phyloP scores from a whole-genome alignment of 192 early-diverging fungal genomes.

The Gigaspora rosea region DNA sequence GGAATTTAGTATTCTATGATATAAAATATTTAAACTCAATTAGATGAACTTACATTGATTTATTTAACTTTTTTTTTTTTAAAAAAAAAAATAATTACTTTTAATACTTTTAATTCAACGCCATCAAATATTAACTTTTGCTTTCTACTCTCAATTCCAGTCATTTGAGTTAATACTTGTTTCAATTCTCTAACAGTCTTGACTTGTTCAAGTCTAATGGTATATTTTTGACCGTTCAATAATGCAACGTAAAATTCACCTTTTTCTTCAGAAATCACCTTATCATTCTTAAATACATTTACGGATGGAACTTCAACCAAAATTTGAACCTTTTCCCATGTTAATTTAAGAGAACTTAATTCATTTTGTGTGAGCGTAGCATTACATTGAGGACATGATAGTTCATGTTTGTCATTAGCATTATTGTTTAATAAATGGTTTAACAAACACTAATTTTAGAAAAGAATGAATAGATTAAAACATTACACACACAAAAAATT shows the following conservation, averaged over 20 bases:
- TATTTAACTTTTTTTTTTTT: no score
- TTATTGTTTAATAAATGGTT: background rate
- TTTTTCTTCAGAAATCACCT: background rate
- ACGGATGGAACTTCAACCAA: background rate
- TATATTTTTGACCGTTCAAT: slow-evolving; percentile 26
- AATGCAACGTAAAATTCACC: slow-evolving; percentile 26
- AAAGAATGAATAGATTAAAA: background rate
- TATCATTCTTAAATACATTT: background rate
- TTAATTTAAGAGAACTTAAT: background rate
- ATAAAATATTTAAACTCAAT: background rate
- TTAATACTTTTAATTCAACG: slow-evolving; percentile 7
- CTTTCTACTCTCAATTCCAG: background rate
- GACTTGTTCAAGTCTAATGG: background rate
- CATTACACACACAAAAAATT: background rate
- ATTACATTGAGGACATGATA: slow-evolving; percentile 12
- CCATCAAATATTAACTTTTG: slow-evolving; percentile 29
- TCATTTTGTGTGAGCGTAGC: background rate
- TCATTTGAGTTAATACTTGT: background rate
- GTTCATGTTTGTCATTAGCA: background rate
- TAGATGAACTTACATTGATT: no score
- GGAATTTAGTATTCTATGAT: background rate
- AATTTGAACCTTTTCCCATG: slow-evolving; percentile 17
- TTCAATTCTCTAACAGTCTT: background rate
- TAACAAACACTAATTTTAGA: background rate
- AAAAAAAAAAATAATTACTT: no score